Evolutionary conservation across 1,139 yeast genomes (phyloP), one percentile per base, ranked within the genome.

Genomic region (Yamadazyma friedrichii): DNA sequence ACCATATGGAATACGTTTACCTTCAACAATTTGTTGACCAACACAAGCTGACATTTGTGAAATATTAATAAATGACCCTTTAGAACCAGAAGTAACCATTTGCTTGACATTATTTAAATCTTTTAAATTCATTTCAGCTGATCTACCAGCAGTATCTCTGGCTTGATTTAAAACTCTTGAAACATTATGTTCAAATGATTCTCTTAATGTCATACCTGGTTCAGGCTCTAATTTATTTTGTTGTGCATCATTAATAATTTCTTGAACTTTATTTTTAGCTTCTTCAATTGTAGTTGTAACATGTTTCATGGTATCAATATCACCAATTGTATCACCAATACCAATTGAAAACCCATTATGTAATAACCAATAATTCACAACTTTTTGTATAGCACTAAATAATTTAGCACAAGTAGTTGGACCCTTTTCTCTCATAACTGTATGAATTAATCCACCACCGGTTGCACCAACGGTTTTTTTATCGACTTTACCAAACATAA

Each of bases 1-100:
- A 31, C 99, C 99, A 58, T 86, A 93, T 28, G 97, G 95, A 72
- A 94, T 93, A 79, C 99, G 95, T 65, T 88, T 93, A 79, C 99
- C 99, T 71, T 93, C 98, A 36, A 94, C 98, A 69, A 95, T 93
- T 64, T 94, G 99, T 69, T 94, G 99, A 57, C 99, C 99, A 26
- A 93, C 99, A 85, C 98, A 93, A 6, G 99, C 99, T 37, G 98
- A 89, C 98, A 94, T 94, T 71, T 91, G 98, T 22, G 99, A 95
- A 64, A 94, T 93, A 64, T 94, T 94, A 64, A 94, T 94, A 64
- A 91, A 93, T 11, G 98, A 94, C 75, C 99, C 99, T 69, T 94
- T 94, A 25, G 99, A 94, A 61, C 99, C 99, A 11, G 98, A 93
- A 50, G 93, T 86, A 46, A 93, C 98, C 99, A 94, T 94, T 72